Percentiles rank a stretch among this genome's conserved stretches.
Conservation (phyloP, 2,329 filamentous ascomycete species). For the Botryosphaeria dothidea region DNA sequence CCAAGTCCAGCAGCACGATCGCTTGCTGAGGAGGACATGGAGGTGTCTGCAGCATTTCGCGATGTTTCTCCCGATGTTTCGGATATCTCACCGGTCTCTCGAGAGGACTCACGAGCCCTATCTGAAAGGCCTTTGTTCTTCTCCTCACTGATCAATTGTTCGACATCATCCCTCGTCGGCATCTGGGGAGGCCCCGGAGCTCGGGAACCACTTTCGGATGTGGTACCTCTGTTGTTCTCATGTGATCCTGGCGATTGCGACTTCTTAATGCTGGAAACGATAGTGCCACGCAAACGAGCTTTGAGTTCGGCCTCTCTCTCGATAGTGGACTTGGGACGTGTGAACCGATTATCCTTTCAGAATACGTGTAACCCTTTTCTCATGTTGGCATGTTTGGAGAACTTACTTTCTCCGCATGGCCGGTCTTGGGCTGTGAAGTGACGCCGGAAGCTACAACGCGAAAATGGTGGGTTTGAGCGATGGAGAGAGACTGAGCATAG, state of each 20-base stretch:
- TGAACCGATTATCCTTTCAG: neutral
- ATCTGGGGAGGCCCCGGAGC: neutral
- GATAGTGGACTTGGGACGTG: neutral
- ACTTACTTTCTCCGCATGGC: neutral
- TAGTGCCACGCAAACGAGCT: neutral
- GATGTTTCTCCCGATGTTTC: neutral
- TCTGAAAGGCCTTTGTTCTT: neutral
- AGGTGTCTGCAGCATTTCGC: too few species aligned
- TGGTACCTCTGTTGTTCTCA: too few species aligned
- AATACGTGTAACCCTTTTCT: neutral
- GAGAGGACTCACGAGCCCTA: neutral
- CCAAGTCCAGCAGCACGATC: too few species aligned
- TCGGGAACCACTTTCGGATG: too few species aligned
- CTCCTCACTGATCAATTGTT: neutral
- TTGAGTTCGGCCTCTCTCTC: neutral
- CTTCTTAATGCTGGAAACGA: neutral
- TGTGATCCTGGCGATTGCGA: neutral
- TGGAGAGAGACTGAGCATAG: too few species aligned
- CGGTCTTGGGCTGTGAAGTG: neutral
- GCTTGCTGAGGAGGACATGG: too few species aligned
- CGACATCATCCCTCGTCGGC: neutral
- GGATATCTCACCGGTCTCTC: neutral
- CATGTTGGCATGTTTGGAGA: neutral
- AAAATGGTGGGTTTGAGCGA: too few species aligned
- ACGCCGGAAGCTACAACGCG: neutral